Evolutionary conservation across 495 filamentous ascomycete species (phyloP).

Genomic region (Xylaria cubensis): DNA sequence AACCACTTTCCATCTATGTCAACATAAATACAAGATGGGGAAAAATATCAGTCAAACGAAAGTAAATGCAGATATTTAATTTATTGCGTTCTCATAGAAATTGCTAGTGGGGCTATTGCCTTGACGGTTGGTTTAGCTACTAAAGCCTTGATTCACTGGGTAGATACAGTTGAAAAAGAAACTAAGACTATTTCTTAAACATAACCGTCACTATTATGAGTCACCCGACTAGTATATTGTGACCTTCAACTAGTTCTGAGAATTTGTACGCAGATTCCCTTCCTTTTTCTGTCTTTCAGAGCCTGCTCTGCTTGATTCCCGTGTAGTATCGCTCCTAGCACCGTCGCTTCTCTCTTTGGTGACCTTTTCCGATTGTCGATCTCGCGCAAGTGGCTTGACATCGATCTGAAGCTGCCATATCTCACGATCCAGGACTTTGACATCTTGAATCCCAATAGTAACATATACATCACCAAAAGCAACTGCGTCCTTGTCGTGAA

Average conservation of each 20-base stretch:
- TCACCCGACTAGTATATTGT: not conserved
- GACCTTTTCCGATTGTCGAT: not conserved
- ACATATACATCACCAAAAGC: conserved; percentile 4
- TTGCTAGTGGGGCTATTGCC: too few species aligned
- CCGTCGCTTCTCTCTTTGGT: not conserved
- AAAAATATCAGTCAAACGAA: too few species aligned
- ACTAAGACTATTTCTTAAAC: not conserved
- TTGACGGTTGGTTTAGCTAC: too few species aligned
- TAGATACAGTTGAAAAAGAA: not conserved
- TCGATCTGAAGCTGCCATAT: not conserved
- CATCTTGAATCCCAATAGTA: not conserved
- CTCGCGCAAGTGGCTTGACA: not conserved
- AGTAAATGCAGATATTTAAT: too few species aligned
- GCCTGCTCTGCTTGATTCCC: not conserved
- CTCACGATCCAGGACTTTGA: conserved; percentile 4
- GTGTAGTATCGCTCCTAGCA: not conserved
- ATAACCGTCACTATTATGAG: not conserved
- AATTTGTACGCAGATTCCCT: not conserved
- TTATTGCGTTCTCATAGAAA: too few species aligned
- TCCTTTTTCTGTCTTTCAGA: not conserved
- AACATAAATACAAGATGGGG: too few species aligned
- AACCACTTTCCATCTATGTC: too few species aligned
- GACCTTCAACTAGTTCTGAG: not conserved
- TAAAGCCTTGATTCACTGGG: too few species aligned
- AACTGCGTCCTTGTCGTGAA: not conserved